Base-by-base conservation (phyloP, 139 green algal species). In the Tetradesmus lagerheimii region DNA sequence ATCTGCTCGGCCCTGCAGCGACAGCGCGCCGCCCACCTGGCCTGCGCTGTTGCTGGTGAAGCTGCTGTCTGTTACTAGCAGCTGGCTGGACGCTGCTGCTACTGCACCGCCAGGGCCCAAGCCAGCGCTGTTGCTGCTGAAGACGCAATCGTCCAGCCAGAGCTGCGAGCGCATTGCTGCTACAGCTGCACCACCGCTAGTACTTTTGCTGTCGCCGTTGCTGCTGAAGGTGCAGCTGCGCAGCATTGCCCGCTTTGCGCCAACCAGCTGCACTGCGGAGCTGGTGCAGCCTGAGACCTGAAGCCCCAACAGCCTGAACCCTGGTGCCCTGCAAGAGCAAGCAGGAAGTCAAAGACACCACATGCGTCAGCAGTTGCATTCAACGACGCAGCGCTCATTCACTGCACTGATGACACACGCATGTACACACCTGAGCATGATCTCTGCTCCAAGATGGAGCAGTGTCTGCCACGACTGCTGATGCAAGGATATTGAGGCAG, bases 61-160 rank as follows among this genome's bases (percentile, higher is more conserved):
- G 29, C 25, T 38, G 34, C 78, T 71, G 57, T 38, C 80, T 31
- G 50, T 87, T 3, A 87, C 37, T 4, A 91, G 39, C 53, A 91
- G 57, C 50, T 79, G 78, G 87, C 87, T 87, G 87, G 9, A 25
- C 1, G 35, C 14, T 25, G 64, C 53, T 37, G 78, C 39, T 2
- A 91, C 29, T 15, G 87, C 87, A 29, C 87, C 87, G 41, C 87
- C 87, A 37, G 78, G n/a, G 18, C 53, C 87, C 5, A 8, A 23
- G 41, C 18, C 71, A 62, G 71, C 85, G 41, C 38, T 74, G 78
- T 91, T 91, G 50, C 37, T 25, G 8, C 31, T 23, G 25, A 91
- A 81, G 23, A 4, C n/a, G 87, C 87, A 87, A 57, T 25, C 43
- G 39, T 91, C 53, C 31, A 91, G 14, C 87, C 87, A 91, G 11